phyloP scores from a whole-genome alignment of 2,329 filamentous ascomycete species.

The Calonectria pseudoturangicola region DNA sequence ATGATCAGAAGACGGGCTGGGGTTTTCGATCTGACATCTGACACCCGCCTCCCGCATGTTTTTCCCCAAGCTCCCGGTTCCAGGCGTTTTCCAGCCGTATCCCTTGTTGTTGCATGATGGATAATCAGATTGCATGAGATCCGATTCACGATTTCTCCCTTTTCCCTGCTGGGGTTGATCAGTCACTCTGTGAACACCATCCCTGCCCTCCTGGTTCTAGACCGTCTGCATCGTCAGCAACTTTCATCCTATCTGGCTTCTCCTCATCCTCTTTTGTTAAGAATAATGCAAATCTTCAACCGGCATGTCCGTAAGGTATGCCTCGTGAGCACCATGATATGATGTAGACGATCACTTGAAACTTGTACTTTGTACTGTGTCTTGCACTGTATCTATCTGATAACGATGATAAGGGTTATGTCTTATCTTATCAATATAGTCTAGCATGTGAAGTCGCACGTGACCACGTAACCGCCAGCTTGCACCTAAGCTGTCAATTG shows the following conservation, averaged over 20 bases:
- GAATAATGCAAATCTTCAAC: slow-evolving; percentile 8
- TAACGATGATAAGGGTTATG: neutral
- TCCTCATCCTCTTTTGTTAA: slow-evolving; percentile 6
- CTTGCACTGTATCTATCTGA: neutral
- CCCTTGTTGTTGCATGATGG: slow-evolving; percentile 35
- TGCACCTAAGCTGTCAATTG: slow-evolving; percentile 45
- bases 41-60: slow-evolving; percentile 12
- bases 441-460: slow-evolving; percentile 48
- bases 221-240: slow-evolving; percentile 3
- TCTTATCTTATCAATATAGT: neutral
- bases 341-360: slow-evolving; percentile 17
- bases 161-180: slow-evolving; percentile 22
- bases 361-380: slow-evolving; percentile 1
- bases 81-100: slow-evolving; percentile 25
- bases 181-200: neutral
- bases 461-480: slow-evolving; percentile 38
- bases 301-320: neutral
- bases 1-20: slow-evolving; percentile 47
- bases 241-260: neutral
- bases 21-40: slow-evolving; percentile 37
- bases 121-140: slow-evolving; percentile 38
- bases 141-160: slow-evolving; percentile 25
- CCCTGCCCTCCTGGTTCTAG: slow-evolving; percentile 9
- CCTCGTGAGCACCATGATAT: slow-evolving; percentile 9
- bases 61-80: slow-evolving; percentile 31